Evolutionary conservation across 805 yeast species (phyloP), one percentile per base, ranked within the genome.

Genomic region (Candida saitoana): DNA sequence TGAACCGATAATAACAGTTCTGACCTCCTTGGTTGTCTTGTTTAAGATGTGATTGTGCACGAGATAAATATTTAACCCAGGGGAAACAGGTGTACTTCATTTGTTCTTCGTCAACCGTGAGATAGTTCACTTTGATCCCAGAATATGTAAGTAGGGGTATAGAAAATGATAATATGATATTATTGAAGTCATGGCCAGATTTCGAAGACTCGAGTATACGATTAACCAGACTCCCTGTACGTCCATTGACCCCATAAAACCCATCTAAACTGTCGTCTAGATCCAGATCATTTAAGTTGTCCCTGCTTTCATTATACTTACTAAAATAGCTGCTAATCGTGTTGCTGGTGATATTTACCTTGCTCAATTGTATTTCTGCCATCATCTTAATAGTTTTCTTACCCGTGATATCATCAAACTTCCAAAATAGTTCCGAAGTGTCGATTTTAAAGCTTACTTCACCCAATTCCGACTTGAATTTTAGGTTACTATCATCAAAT

Each of bases 391-490:
- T 71, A 2, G 56, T 41, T 33, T 69, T 61, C 39, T 75, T 78
- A 2, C 96, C 96, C 15, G 77, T 79, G 42, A 87, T 61, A 16
- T 80, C 69, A 3, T 76, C 79, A 14, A 89, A 72, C 34, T 74
- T 74, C 97, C 97, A 90, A 1, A 82, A 59, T 2, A 90, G 62
- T 41, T 77, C 79, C 24, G 83, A 77, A 34, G 77, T 72, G 48
- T 88, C 91, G 5, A 93, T 73, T 44, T 81, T 80, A 57, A 82
- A 86, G 8, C 76, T 65, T 1, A 87, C 93, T 30, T 73, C 72
- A 0, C 97, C 97, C 25, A 73, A 50, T 49, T 81, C 81, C 3
- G 93, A 72, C 52, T 83, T 86, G 60, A 80, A 87, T 50, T 80
- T 78, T 17, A 90, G 78, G 2, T 76, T 65, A 29, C 37, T 37